Evolutionary conservation across 2,329 filamentous ascomycete species (phyloP).

Genomic region (Paracoccidioides lutzii): DNA sequence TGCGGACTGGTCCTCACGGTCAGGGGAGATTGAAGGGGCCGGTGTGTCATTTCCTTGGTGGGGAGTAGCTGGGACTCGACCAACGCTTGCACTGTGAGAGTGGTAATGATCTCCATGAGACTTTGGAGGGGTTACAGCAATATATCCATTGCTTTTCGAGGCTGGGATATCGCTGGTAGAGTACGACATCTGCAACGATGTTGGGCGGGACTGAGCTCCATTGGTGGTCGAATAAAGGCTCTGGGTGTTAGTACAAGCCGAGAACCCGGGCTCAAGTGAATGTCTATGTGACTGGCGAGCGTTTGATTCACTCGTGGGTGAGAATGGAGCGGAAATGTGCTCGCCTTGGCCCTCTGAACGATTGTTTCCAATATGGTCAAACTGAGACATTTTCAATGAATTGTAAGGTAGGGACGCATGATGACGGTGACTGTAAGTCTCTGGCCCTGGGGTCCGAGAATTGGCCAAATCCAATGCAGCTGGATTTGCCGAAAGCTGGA

Average conservation of each 20-base stretch:
- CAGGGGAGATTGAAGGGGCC: slow-evolving; percentile 18
- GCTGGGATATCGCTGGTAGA: slow-evolving; percentile 83
- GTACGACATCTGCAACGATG: slow-evolving; percentile 63
- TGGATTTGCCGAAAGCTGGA: slow-evolving; percentile 66
- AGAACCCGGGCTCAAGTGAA: slow-evolving; percentile 29
- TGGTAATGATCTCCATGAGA: slow-evolving; percentile 48
- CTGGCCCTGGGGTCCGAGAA: slow-evolving; percentile 52
- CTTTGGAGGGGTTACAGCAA: slow-evolving; percentile 38
- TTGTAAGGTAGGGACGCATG: slow-evolving; percentile 51
- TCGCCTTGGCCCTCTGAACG: slow-evolving; percentile 16
- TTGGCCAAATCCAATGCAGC: slow-evolving; percentile 68
- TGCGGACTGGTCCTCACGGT: slow-evolving; percentile 35
- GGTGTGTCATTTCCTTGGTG: slow-evolving; percentile 37
- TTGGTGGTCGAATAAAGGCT: slow-evolving; percentile 16
- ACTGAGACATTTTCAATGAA: slow-evolving; percentile 30
- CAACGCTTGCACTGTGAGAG: slow-evolving; percentile 62
- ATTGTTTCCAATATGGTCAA: slow-evolving; percentile 14
- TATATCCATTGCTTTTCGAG: slow-evolving; percentile 53
- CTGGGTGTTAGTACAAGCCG: slow-evolving; percentile 1
- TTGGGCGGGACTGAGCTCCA: slow-evolving; percentile 35
- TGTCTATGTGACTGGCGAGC: slow-evolving; percentile 30
- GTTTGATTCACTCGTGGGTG: slow-evolving; percentile 4
- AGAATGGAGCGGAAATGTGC: slow-evolving; percentile 10
- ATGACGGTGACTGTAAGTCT: slow-evolving; percentile 57
- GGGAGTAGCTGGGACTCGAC: slow-evolving; percentile 59